Conservation (phyloP, 805 yeast species). For the Candida morakotiae region DNA sequence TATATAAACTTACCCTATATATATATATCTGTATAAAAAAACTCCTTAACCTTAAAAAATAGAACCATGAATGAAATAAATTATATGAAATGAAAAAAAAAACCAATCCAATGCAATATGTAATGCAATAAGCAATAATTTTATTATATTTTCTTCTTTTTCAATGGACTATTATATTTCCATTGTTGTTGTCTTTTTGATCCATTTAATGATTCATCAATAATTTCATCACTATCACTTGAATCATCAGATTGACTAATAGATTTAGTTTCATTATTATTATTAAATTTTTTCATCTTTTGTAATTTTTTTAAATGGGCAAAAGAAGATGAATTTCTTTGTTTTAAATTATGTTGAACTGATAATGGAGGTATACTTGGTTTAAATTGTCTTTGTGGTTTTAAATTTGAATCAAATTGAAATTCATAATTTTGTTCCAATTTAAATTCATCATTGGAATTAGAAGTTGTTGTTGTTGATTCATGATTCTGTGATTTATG, state of each 20-base stretch:
- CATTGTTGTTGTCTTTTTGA: conserved; percentile 1
- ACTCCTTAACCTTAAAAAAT: too few relatives aligned
- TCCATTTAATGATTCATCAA: not conserved
- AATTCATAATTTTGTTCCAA: conserved; percentile 24
- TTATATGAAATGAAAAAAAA: too few relatives aligned
- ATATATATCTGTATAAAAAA: too few relatives aligned
- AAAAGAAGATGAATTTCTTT: conserved; percentile 8
- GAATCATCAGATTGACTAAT: conserved; percentile 3
- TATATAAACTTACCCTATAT: too few relatives aligned
- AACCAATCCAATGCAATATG: too few relatives aligned
- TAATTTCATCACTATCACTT: conserved; percentile 5
- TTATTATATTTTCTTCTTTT: conserved; percentile 7
- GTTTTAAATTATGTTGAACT: conserved; percentile 27
- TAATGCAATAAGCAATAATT: too few relatives aligned
- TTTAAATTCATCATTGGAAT: conserved; percentile 1
- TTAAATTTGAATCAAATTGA: conserved; percentile 23
- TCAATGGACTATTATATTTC: conserved; percentile 5
- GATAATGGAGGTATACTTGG: conserved; percentile 38
- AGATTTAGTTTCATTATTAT: not conserved
- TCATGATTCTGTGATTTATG: not conserved
- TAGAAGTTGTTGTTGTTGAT: not conserved
- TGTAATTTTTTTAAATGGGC: conserved; percentile 5
- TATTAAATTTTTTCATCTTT: not conserved
- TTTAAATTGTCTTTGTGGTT: conserved; percentile 23
- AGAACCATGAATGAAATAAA: too few relatives aligned